phyloP scores from a whole-genome alignment of 2,329 filamentous ascomycete species.

The Apiospora malaysiana region DNA sequence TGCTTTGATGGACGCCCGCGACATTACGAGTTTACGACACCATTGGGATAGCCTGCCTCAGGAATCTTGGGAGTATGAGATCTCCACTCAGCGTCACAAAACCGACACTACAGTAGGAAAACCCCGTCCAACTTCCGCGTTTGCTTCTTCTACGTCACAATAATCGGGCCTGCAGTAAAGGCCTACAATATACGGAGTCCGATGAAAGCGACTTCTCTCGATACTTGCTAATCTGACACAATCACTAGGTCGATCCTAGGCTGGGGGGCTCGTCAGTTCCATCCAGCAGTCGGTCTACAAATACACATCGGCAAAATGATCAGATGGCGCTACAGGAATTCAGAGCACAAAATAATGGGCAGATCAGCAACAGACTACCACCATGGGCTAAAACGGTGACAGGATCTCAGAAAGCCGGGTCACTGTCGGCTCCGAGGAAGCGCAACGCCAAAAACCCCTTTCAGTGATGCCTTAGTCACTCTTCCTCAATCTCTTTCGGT shows the following conservation, averaged over 20 bases:
- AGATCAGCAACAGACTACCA: background rate
- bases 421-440: background rate
- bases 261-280: background rate
- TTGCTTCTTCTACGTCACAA: background rate
- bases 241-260: background rate
- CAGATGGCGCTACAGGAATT: background rate
- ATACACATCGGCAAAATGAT: background rate
- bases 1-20: slow-evolving; percentile 26
- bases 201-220: background rate
- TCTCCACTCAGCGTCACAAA: background rate
- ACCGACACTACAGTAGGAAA: background rate
- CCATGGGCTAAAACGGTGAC: slow-evolving; percentile 7
- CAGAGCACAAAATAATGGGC: background rate
- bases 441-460: slow-evolving; percentile 12
- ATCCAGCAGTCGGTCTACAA: background rate
- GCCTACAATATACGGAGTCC: background rate
- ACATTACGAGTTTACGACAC: background rate
- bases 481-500: background rate
- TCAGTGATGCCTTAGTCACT: background rate
- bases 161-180: background rate
- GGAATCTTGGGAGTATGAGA: background rate
- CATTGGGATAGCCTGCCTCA: background rate
- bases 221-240: slow-evolving; percentile 12
- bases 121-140: background rate
- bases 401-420: background rate